Evolutionary conservation across 2,329 filamentous ascomycete species (phyloP).

Genomic region (Cytospora leucostoma): DNA sequence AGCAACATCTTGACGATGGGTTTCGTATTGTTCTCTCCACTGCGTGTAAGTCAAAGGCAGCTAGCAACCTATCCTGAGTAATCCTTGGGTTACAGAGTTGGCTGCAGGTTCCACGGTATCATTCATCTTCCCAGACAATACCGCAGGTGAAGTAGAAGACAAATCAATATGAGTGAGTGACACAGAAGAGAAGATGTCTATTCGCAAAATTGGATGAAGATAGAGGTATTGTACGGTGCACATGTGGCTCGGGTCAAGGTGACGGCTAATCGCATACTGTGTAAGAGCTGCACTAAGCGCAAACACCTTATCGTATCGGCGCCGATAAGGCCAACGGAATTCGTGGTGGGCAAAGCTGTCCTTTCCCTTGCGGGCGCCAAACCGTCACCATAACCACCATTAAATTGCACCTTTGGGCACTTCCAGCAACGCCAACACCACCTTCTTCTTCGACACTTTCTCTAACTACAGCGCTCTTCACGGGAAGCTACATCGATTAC

Average conservation of each 20-base stretch:
- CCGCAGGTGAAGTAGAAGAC: no score
- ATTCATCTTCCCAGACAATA: no score
- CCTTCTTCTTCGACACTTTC: neutral
- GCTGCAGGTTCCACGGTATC: no score
- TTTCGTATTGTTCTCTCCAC: no score
- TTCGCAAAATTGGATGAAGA: neutral
- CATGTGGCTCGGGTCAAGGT: neutral
- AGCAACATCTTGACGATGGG: no score
- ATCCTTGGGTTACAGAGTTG: no score
- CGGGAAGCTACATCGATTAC: neutral
- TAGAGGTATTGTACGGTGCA: no score
- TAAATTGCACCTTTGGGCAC: neutral
- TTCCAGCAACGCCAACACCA: neutral
- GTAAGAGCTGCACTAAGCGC: neutral
- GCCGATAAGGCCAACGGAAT: conserved; percentile 11
- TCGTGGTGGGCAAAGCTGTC: conserved; percentile 16
- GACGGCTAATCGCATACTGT: neutral
- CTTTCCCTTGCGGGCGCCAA: conserved; percentile 6
- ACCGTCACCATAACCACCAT: neutral
- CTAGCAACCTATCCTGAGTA: no score
- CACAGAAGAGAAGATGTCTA: no score
- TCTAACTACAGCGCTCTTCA: neutral
- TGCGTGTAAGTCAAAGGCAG: no score
- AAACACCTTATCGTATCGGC: conserved; percentile 21
- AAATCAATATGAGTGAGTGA: no score